Conservation (phyloP, 306 rosid species). For the Cucurbita maxima region DNA sequence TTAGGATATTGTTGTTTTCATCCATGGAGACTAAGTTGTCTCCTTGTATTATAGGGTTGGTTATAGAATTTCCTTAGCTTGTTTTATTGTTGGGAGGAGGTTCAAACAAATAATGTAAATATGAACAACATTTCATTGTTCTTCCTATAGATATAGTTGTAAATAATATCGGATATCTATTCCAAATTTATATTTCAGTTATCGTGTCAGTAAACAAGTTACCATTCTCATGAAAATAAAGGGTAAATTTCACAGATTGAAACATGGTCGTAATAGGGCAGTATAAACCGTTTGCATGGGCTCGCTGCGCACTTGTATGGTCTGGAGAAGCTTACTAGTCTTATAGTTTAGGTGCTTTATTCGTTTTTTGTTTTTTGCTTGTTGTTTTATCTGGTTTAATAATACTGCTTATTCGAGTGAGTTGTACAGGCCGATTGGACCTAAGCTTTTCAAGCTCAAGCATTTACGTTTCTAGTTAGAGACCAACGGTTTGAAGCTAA, state of each 20-base stretch:
- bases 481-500: too few species aligned
- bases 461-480: too few species aligned
- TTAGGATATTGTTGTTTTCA: background rate
- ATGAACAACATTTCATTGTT: background rate
- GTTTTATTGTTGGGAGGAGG: background rate
- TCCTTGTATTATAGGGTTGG: conserved; percentile 8
- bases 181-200: too few species aligned
- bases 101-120: background rate
- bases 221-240: too few species aligned
- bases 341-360: background rate
- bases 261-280: too few species aligned
- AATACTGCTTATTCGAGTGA: background rate
- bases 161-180: too few species aligned
- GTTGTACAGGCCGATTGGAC: background rate
- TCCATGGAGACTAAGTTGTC: conserved; percentile 2
- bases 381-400: background rate
- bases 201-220: too few species aligned
- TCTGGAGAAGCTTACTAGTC: background rate
- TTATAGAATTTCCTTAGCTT: background rate
- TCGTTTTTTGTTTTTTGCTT: too few species aligned
- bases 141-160: background rate
- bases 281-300: too few species aligned
- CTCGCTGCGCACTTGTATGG: background rate
- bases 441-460: too few species aligned
- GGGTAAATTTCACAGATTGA: too few species aligned